These are phyloP conservation scores for Ormosia emarginata DNA, from an alignment of 306 rosid genomes.

Conservation along the genomic window DNA sequence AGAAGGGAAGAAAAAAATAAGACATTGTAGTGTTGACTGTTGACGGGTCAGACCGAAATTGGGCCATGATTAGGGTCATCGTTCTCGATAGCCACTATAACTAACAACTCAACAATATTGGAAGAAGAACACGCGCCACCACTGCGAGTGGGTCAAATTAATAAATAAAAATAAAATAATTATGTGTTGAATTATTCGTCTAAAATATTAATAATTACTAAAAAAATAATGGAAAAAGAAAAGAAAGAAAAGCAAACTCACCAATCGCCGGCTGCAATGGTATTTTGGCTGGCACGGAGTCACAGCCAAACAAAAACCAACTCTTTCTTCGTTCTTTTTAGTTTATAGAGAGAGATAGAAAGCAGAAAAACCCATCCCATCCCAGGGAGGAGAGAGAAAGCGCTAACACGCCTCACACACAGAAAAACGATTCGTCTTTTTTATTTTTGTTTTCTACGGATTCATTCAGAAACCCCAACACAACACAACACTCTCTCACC, in stretches of 20 bases:
- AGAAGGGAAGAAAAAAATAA: too few relatives aligned
- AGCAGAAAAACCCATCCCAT: neutral
- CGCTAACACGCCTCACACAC: neutral
- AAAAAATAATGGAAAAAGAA: neutral
- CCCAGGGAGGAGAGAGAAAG: neutral
- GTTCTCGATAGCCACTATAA: neutral
- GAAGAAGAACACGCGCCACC: neutral
- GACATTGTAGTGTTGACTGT: neutral
- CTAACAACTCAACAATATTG: too few relatives aligned
- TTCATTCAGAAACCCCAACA: neutral
- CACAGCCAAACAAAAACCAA: neutral
- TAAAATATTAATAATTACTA: neutral
- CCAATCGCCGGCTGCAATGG: neutral
- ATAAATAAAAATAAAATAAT: neutral
- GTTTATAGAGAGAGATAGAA: too few relatives aligned
- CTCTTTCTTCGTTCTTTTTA: neutral
- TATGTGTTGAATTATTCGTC: neutral
- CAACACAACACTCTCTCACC: neutral
- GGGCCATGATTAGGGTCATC: neutral
- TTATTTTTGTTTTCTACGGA: neutral
- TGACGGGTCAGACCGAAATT: neutral
- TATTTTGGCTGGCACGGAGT: constrained; percentile 8
- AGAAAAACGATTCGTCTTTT: neutral
- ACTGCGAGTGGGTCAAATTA: neutral
- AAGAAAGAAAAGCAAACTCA: neutral